phyloP scores from a whole-genome alignment of 108 stramenopile genomes.

The Stephanodiscus minutulus region DNA sequence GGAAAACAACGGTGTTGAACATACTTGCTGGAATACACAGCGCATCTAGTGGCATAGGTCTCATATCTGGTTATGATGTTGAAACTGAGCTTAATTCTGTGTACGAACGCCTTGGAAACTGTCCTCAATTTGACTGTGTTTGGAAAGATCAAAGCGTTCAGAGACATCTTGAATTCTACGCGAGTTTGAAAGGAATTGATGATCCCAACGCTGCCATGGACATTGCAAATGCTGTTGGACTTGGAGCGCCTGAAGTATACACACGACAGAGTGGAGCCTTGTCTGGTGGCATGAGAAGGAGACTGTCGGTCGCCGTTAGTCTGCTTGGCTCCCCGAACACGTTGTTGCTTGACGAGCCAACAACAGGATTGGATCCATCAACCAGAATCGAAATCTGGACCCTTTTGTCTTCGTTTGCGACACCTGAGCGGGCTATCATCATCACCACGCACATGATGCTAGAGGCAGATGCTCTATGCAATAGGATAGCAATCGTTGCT shows the following conservation, averaged over 20 bases:
- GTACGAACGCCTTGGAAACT: constrained; percentile 70
- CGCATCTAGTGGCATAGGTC: constrained; percentile 54
- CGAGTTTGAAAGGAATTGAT: constrained; percentile 60
- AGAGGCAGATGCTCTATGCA: constrained; percentile 90
- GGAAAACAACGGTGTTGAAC: constrained; percentile 74
- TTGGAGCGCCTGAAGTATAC: constrained; percentile 55
- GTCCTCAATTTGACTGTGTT: constrained; percentile 77
- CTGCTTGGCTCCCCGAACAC: constrained; percentile 78
- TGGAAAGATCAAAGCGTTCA: constrained; percentile 65
- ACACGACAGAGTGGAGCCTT: constrained; percentile 49
- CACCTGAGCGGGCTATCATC: constrained; percentile 56
- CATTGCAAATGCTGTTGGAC: constrained; percentile 56
- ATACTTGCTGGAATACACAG: constrained; percentile 66
- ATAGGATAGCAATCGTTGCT: constrained; percentile 89
- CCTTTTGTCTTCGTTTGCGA: not conserved
- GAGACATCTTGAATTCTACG: constrained; percentile 73
- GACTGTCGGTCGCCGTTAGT: constrained; percentile 87
- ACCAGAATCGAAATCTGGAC: not conserved
- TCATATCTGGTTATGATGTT: constrained; percentile 63
- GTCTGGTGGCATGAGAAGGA: constrained; percentile 92
- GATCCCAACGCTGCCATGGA: constrained; percentile 36
- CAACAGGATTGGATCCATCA: constrained; percentile 48
- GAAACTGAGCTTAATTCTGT: constrained; percentile 45
- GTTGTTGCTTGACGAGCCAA: constrained; percentile 88
- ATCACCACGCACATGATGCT: constrained; percentile 96